Conservation (phyloP, 2,329 filamentous ascomycete species). For the Fusarium anguioides region DNA sequence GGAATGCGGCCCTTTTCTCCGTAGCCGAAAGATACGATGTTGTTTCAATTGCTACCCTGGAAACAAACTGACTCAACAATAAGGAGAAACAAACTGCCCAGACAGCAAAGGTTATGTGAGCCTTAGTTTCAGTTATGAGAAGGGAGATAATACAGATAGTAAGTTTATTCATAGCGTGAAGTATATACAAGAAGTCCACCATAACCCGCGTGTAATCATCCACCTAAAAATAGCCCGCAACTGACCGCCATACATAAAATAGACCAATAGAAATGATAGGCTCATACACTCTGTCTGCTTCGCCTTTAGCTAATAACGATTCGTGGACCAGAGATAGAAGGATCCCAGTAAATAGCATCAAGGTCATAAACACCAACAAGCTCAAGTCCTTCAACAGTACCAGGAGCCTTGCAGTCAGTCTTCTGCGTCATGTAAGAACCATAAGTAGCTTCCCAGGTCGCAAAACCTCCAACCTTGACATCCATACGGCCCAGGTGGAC, state of each 20-base stretch:
- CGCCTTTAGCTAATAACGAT: conserved; percentile 2
- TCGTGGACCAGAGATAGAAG: not conserved
- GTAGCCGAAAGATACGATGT: no score
- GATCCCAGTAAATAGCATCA: conserved; percentile 2
- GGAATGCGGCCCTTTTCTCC: no score
- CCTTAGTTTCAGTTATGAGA: no score
- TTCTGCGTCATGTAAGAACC: conserved; percentile 1
- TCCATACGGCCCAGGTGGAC: not conserved
- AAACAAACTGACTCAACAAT: no score
- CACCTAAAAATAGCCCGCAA: not conserved
- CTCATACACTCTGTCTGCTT: no score
- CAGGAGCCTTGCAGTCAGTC: conserved; percentile 4
- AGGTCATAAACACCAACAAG: conserved; percentile 3
- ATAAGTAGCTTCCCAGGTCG: conserved; percentile 2
- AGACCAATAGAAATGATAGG: not conserved
- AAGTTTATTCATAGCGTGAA: not conserved
- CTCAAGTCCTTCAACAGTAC: conserved; percentile 5
- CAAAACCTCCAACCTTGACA: not conserved
- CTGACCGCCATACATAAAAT: not conserved
- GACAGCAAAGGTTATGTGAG: no score
- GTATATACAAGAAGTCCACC: not conserved
- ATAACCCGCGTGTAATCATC: not conserved
- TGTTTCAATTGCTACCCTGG: no score
- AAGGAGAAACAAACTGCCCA: no score
- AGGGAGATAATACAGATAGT: not conserved